Conservation (phyloP, 2,329 filamentous ascomycete genomes). For the Esteya vermicola region DNA sequence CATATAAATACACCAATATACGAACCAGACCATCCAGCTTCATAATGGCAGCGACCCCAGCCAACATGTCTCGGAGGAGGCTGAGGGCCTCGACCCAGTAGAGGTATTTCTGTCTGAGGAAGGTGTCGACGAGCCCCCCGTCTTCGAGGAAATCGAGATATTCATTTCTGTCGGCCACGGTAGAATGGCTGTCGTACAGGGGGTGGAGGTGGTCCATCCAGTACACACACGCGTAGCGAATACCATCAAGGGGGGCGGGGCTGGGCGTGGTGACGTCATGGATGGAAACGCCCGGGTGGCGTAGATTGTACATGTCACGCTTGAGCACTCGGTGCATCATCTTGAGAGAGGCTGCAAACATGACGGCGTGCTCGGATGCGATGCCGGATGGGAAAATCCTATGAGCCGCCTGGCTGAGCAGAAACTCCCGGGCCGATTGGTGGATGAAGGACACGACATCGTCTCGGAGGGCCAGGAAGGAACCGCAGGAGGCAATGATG, state of each 20-base stretch:
- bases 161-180: neutral
- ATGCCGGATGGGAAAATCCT: neutral
- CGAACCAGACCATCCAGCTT: constrained; percentile 7
- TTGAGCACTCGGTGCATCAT: constrained; percentile 10
- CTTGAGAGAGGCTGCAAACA: neutral
- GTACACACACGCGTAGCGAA: constrained; percentile 19
- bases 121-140: constrained; percentile 14
- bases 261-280: constrained; percentile 10
- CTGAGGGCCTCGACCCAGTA: too few relatives aligned
- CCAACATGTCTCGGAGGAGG: constrained; percentile 14
- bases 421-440: neutral
- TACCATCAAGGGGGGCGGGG: constrained; percentile 13
- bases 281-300: constrained; percentile 12
- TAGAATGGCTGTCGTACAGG: neutral
- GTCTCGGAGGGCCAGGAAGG: neutral
- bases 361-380: neutral
- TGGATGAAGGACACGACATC: neutral
- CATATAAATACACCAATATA: neutral
- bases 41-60: constrained; percentile 13
- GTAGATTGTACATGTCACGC: constrained; percentile 21
- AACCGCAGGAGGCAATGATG: neutral
- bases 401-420: neutral
- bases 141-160: constrained; percentile 6
- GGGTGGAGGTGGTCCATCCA: constrained; percentile 22
- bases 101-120: too few relatives aligned